These are phyloP conservation scores for Fonsecaea multimorphosa DNA, from an alignment of 2,329 filamentous ascomycete genomes.

Conservation along the genomic window DNA sequence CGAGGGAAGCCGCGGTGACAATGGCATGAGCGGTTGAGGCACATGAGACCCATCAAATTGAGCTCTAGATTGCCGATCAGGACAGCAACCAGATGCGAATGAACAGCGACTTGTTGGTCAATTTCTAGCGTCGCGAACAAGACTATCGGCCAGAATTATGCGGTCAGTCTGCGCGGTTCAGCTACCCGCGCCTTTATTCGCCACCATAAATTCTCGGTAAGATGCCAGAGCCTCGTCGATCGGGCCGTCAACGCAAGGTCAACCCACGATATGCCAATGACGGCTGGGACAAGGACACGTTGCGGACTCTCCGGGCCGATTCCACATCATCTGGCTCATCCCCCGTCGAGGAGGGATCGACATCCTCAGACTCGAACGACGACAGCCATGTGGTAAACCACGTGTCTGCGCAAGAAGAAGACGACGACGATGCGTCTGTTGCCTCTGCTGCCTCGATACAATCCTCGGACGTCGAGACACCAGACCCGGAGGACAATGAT, in stretches of 20 bases:
- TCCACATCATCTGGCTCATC: slow-evolving; percentile 35
- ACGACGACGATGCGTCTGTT: slow-evolving; percentile 19
- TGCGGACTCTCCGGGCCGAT: slow-evolving; percentile 32
- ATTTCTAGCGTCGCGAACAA: no score
- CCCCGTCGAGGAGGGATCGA: slow-evolving; percentile 15
- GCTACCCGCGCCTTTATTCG: neutral
- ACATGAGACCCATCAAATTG: no score
- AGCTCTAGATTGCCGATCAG: no score
- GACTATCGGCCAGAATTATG: neutral
- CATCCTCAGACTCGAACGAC: slow-evolving; percentile 1
- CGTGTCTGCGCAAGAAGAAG: slow-evolving; percentile 12
- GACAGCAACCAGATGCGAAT: no score
- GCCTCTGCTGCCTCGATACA: slow-evolving; percentile 10
- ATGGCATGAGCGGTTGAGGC: no score
- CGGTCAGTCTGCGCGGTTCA: neutral
- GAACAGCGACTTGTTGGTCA: no score
- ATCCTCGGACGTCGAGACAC: slow-evolving; percentile 22
- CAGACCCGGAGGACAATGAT: slow-evolving; percentile 21
- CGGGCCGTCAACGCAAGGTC: slow-evolving; percentile 35
- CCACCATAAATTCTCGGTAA: neutral
- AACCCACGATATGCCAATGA: slow-evolving; percentile 37
- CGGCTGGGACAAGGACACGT: slow-evolving; percentile 37
- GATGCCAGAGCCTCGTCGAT: slow-evolving; percentile 34
- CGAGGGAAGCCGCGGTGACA: no score
- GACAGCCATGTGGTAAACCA: slow-evolving; percentile 9